Base-by-base conservation (phyloP, 73 alveolate genomes). In the Effrenium voratum region DNA sequence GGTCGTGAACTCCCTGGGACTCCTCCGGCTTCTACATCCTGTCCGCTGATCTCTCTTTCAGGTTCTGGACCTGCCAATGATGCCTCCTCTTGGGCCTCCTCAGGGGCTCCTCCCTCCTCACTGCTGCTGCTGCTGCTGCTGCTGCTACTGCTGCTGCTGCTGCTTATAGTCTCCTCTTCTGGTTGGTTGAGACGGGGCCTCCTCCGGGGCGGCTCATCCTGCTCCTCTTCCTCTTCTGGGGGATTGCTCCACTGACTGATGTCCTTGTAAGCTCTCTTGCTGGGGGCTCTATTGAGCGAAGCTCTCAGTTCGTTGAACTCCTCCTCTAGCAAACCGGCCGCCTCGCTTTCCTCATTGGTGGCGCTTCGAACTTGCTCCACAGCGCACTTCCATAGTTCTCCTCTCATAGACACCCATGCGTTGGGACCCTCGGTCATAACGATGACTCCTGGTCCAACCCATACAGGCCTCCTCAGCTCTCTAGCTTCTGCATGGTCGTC, bases 311-410 rank as follows among this genome's bases (percentile, higher is more conserved):
- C 91, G 24, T 80, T 34, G 36, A 80, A 43, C 32, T 80, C 91
- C 6, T 36, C 91, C 10, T 30, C n/a, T 10, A 80, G 50, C 34
- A 80, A 0, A 4, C 46, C 72, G 36, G 5, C 12, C 0, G 40
- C 45, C 24, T 10, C 52, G 6, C 34, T 36, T 36, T 83, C 93
- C 22, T 83, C 93, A 0, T 12, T 28, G 5, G 57, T 80, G 0
- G 91, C 91, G 1, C 30, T 30, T 5, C 91, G 26, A n/a, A 45
- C 45, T 15, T 80, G 93, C 22, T 83, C 93, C 3, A 3, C 4
- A 10, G 59, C 77, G 19, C 76, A 50, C 28, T 52, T 83, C 93
- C 93, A 83, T 1, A 52, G 44, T 8, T 83, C 93, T 36, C 93
- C 75, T 40, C 52, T 40, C 26, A n/a, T 83, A 22, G 79, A 36